Evolutionary conservation across 1,284 basidiomycete species (phyloP).

Genomic region (Ustilago loliicola): DNA sequence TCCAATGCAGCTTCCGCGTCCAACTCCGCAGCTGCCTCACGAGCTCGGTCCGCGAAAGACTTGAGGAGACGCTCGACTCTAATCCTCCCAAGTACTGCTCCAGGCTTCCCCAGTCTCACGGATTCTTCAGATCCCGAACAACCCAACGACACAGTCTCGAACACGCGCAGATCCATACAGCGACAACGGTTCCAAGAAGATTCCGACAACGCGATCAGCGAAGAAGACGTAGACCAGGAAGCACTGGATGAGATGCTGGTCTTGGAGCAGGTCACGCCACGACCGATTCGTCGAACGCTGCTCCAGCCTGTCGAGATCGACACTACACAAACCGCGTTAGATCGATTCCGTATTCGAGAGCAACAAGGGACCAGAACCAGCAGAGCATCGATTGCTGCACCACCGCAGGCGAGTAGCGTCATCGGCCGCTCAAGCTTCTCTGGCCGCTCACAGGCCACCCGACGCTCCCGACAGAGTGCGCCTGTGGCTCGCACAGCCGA

Average conservation of each 20-base stretch:
- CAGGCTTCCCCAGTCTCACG: neutral
- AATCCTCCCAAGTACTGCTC: neutral
- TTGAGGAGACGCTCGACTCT: constrained; percentile 15
- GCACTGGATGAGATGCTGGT: constrained; percentile 35
- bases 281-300: constrained; percentile 20
- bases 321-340: constrained; percentile 30
- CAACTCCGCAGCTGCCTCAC: constrained; percentile 10
- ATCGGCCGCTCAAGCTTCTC: constrained; percentile 1
- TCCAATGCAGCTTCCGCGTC: constrained; percentile 26
- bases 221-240: constrained; percentile 20
- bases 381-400: constrained; percentile 34
- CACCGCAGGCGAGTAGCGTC: neutral
- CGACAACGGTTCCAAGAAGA: neutral
- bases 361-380: constrained; percentile 10
- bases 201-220: constrained; percentile 14
- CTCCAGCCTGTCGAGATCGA: constrained; percentile 17
- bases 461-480: constrained; percentile 25
- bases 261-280: constrained; percentile 35
- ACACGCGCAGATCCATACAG: neutral
- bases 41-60: neutral
- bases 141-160: neutral
- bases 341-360: constrained; percentile 32
- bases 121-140: constrained; percentile 27
- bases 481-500: constrained; percentile 14
- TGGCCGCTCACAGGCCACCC: constrained; percentile 7